Percentiles rank a stretch among this genome's conserved stretches.
These are phyloP conservation scores for Murraya paniculata DNA, from an alignment of 345 rosid species.

Conservation along the genomic window DNA sequence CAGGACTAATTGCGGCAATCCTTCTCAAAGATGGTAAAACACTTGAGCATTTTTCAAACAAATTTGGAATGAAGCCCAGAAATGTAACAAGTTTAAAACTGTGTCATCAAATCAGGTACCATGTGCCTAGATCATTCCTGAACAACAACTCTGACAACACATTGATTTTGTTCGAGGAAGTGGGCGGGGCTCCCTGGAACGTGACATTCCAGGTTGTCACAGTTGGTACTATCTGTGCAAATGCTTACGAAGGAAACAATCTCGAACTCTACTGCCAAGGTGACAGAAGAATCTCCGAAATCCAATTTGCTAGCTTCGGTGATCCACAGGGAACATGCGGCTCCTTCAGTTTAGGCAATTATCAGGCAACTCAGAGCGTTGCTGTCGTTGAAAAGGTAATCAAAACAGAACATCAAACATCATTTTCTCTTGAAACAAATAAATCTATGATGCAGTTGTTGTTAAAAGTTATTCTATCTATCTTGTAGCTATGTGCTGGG, in stretches of 20 bases:
- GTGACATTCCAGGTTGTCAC: constrained; percentile 31
- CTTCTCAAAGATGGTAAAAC: constrained; percentile 41
- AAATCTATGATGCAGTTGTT: no score
- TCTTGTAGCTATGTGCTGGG: constrained; percentile 35
- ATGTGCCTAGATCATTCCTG: constrained; percentile 38
- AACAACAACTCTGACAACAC: constrained; percentile 5
- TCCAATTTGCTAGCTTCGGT: constrained; percentile 50
- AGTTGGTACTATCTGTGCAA: constrained; percentile 28
- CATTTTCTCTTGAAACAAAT: background rate
- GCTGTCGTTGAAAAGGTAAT: background rate
- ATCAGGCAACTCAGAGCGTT: constrained; percentile 3
- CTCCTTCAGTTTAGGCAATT: constrained; percentile 15
- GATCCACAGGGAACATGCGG: constrained; percentile 31
- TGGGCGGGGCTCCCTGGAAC: constrained; percentile 32
- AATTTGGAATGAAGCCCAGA: background rate
- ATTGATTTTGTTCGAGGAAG: constrained; percentile 44
- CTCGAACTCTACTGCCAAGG: constrained; percentile 38
- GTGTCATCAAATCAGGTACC: constrained; percentile 29
- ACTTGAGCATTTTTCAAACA: background rate
- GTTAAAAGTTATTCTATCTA: no score
- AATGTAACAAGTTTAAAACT: background rate
- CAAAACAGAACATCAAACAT: background rate
- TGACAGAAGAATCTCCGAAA: constrained; percentile 17
- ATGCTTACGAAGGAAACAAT: constrained; percentile 24
- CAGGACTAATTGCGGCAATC: constrained; percentile 38